Evolutionary conservation across 352 stramenopile genomes (phyloP).

Genomic region (Globisporangium sylvaticum): DNA sequence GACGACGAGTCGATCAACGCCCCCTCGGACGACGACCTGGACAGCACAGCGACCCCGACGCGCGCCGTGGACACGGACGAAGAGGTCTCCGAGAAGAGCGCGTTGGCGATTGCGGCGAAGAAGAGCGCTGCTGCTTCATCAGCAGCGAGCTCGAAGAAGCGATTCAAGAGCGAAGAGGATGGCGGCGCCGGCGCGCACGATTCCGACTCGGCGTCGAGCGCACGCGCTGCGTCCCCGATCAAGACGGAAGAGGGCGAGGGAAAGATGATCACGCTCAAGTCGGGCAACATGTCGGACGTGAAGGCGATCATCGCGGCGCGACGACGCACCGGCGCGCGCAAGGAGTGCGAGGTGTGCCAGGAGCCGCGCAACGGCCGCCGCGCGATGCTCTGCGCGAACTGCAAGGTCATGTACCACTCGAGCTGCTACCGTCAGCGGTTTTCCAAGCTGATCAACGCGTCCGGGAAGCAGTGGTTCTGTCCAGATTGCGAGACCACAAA

Average conservation of each 20-base stretch:
- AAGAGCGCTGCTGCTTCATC: neutral
- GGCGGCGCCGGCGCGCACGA: constrained; percentile 16
- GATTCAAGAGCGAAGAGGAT: neutral
- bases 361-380: constrained; percentile 70
- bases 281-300: constrained; percentile 50
- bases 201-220: constrained; percentile 27
- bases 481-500: constrained; percentile 63
- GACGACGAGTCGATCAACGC: constrained; percentile 73
- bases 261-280: constrained; percentile 34
- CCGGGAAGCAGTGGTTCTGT: constrained; percentile 76
- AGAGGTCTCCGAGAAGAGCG: constrained; percentile 13
- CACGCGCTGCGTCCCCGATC: constrained; percentile 21
- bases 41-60: constrained; percentile 53
- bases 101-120: neutral
- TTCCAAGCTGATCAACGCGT: constrained; percentile 54
- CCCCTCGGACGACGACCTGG: constrained; percentile 71
- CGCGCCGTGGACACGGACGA: constrained; percentile 47
- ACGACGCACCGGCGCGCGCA: constrained; percentile 57
- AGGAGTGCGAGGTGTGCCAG: constrained; percentile 73
- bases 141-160: neutral
- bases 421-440: constrained; percentile 84
- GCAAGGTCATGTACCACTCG: constrained; percentile 83
- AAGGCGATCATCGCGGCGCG: constrained; percentile 63
- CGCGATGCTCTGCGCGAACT: constrained; percentile 73
- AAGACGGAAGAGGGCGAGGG: constrained; percentile 7